Conservation (phyloP, 495 filamentous ascomycete genomes). For the Echria macrotheca region DNA sequence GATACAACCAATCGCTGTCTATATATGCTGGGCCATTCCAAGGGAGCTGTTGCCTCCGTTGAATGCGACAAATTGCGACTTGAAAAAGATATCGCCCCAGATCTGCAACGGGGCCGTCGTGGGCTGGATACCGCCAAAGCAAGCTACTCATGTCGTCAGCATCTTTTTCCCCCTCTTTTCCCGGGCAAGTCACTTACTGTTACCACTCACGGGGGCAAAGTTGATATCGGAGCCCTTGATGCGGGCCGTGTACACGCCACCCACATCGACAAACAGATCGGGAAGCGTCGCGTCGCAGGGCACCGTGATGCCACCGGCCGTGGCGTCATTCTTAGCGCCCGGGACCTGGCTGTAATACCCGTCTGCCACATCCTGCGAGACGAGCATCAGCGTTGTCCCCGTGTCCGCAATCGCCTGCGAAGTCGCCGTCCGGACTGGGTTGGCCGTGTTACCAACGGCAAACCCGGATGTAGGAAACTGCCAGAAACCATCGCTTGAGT, state of each 20-base stretch:
- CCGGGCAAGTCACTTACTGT: constrained; percentile 32
- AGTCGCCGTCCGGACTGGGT: constrained; percentile 31
- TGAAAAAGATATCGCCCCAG: constrained; percentile 76
- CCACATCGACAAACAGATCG: constrained; percentile 61
- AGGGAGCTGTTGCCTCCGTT: constrained; percentile 58
- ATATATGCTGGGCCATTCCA: constrained; percentile 53
- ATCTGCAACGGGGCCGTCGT: constrained; percentile 59
- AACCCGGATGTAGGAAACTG: constrained; percentile 58
- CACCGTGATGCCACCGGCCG: constrained; percentile 58
- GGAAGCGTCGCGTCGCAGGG: constrained; percentile 59
- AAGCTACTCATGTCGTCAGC: constrained; percentile 41
- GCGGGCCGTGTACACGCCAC: constrained; percentile 51
- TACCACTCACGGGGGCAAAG: constrained; percentile 52
- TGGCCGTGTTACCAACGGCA: constrained; percentile 42
- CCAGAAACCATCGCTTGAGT: constrained; percentile 68
- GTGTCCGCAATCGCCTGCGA: constrained; percentile 65
- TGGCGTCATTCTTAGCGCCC: constrained; percentile 43
- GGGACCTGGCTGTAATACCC: constrained; percentile 60
- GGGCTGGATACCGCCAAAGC: constrained; percentile 68
- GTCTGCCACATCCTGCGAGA: constrained; percentile 53
- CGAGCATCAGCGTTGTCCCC: constrained; percentile 67
- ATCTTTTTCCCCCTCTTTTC: neutral
- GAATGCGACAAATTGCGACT: constrained; percentile 74
- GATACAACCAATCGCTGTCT: too few species aligned
- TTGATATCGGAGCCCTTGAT: constrained; percentile 64